Base-by-base conservation (phyloP, 306 rosid species). In the Albizia julibrissin region DNA sequence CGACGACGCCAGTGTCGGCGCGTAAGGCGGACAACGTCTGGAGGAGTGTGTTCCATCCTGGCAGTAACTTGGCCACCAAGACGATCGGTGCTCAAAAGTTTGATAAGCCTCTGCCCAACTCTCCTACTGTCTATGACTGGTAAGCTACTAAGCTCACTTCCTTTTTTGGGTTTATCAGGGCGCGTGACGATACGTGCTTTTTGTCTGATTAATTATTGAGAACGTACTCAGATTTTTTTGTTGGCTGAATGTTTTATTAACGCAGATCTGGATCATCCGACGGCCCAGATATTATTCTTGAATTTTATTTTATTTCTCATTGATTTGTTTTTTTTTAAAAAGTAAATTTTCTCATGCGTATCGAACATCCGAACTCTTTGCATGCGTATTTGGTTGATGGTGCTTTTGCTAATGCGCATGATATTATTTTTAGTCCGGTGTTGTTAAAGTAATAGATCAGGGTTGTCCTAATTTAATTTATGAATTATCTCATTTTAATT, bases 41-140 rank as follows among this genome's bases (percentile, higher is more conserved):
- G 99, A 92, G 99, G 92, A 96, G 99, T 77, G 99, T 96, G 74
- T 96, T 96, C 87, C 78, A 96, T 75, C 99, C 99, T 0, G 99
- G 99, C 8, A 93, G 99, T 74, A 96, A 96, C 85, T 89, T 89
- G 0, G 97, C 99, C 31, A 91, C 97, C 0, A 93, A 72, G 78
- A 12, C 75, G 56, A 66, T 91, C 2, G 99, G 98, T 22, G 87
- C 89, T 42, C 76, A 91, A 19, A 79, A 86, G 40, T 96, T 93
- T 37, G 99, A 96, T 85, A 92, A 90, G 77, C 99, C 99, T 16
- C 82, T 86, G 8, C 94, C 99, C 42, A 96, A 92, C 89, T 80
- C 97, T 10, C 99, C 99, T 79, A 92, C 97, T 16, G 97, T 93
- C 79, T 96, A 96, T 72, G 99, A 93, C 89, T 96, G 99, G 98